Percentiles rank a stretch among this genome's conserved stretches.
These are phyloP conservation scores for Penicillium coprophilum DNA, from an alignment of 495 filamentous ascomycete species.

Conservation along the genomic window DNA sequence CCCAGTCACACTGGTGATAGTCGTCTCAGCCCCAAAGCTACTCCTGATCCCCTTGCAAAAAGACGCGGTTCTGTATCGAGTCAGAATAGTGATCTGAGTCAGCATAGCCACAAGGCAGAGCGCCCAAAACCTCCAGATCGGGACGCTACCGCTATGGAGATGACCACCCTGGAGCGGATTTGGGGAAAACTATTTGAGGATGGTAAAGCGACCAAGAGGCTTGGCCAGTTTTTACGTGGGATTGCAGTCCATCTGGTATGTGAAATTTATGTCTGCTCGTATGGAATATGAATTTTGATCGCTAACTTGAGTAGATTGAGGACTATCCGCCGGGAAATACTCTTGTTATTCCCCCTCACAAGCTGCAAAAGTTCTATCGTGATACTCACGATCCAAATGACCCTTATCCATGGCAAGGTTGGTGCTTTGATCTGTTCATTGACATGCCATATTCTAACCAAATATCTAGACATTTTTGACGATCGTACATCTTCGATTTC, in stretches of 20 bases:
- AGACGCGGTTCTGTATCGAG: conserved; percentile 35
- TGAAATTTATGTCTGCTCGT: conserved; percentile 1
- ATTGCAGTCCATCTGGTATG: conserved; percentile 77
- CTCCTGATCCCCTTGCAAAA: conserved; percentile 23
- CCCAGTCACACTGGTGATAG: conserved; percentile 24
- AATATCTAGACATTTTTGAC: conserved; percentile 50
- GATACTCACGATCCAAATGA: conserved; percentile 63
- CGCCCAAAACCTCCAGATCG: conserved; percentile 49
- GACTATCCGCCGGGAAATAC: conserved; percentile 70
- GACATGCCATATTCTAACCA: conserved; percentile 9
- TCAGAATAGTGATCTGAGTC: conserved; percentile 34
- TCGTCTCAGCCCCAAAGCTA: conserved; percentile 28
- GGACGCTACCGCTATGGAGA: conserved; percentile 49
- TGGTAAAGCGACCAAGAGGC: conserved; percentile 63
- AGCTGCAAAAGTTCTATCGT: conserved; percentile 77
- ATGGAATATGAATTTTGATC: background rate
- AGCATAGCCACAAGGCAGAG: conserved; percentile 23
- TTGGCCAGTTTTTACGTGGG: conserved; percentile 71
- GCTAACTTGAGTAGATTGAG: conserved; percentile 61
- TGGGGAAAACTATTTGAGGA: conserved; percentile 79
- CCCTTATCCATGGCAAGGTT: conserved; percentile 64
- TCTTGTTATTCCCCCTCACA: conserved; percentile 77
- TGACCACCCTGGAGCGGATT: conserved; percentile 63
- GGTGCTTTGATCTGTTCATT: conserved; percentile 12
- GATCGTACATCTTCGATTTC: conserved; percentile 59